Percentiles rank a stretch among this genome's conserved stretches.
Conservation (phyloP, 148 eudicot species). For the Oxyria digyna region DNA sequence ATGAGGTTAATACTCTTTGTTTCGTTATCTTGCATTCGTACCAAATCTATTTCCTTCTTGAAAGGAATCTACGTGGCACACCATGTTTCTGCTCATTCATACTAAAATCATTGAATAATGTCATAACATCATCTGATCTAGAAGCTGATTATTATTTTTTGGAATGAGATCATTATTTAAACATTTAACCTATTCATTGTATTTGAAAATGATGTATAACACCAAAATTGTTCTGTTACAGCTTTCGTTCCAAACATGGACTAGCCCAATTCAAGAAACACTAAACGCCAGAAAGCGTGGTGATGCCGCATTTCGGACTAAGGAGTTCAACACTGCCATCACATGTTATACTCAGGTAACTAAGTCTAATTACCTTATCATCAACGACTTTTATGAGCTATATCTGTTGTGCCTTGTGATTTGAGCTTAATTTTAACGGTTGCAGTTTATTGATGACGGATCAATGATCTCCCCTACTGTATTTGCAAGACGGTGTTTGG, state of each 20-base stretch:
- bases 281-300: constrained; percentile 61
- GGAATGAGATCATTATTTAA: not conserved
- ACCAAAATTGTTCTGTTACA: too few species aligned
- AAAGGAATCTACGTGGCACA: not conserved
- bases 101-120: not conserved
- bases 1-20: constrained; percentile 36
- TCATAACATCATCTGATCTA: not conserved
- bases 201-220: not conserved
- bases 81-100: not conserved
- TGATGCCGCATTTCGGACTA: constrained; percentile 54
- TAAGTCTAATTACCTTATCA: constrained; percentile 2
- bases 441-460: constrained; percentile 34
- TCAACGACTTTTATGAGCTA: not conserved
- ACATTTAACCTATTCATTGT: not conserved
- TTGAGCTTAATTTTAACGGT: not conserved
- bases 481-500: constrained; percentile 45
- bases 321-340: constrained; percentile 53
- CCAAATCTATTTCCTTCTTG: not conserved
- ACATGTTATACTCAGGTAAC: constrained; percentile 63
- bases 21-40: not conserved
- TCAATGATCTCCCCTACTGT: constrained; percentile 65
- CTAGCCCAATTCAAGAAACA: constrained; percentile 61
- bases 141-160: not conserved
- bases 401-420: not conserved
- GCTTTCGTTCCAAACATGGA: constrained; percentile 77